A percentile compares a stretch with the other conserved stretches of the same genome.
Conservation (phyloP, 179 eudicot genomes). For the Pouteria campechiana region DNA sequence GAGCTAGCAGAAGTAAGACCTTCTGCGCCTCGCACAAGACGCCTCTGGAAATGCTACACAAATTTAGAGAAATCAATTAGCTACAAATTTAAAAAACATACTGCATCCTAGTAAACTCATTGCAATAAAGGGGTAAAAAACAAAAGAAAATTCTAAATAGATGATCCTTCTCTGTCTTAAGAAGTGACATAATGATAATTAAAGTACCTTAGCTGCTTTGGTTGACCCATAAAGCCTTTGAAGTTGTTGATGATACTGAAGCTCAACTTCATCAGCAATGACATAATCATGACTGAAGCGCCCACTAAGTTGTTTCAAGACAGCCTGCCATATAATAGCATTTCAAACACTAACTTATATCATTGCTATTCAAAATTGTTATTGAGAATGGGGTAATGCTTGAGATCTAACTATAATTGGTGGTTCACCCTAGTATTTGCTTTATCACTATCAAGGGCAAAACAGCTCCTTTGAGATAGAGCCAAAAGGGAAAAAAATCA, state of each 20-base stretch:
- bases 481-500: too few species aligned
- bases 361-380: too few species aligned
- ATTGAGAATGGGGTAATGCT: too few species aligned
- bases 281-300: constrained; percentile 36
- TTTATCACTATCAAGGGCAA: too few species aligned
- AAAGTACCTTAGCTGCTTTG: constrained; percentile 54
- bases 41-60: constrained; percentile 72
- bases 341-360: too few species aligned
- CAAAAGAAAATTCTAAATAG: too few species aligned
- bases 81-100: neutral
- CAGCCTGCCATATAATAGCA: constrained; percentile 31
- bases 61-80: too few species aligned
- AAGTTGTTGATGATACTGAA: constrained; percentile 37
- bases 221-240: constrained; percentile 54
- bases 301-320: constrained; percentile 57
- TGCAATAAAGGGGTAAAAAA: too few species aligned
- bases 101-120: neutral
- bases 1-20: constrained; percentile 47
- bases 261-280: constrained; percentile 42
- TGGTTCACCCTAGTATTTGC: too few species aligned
- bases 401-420: too few species aligned
- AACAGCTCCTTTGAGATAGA: too few species aligned
- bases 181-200: constrained; percentile 1
- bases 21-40: constrained; percentile 57
- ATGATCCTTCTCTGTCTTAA: too few species aligned